Conservation (phyloP, 2,329 filamentous ascomycete species). For the Pestalotiopsis sp. region DNA sequence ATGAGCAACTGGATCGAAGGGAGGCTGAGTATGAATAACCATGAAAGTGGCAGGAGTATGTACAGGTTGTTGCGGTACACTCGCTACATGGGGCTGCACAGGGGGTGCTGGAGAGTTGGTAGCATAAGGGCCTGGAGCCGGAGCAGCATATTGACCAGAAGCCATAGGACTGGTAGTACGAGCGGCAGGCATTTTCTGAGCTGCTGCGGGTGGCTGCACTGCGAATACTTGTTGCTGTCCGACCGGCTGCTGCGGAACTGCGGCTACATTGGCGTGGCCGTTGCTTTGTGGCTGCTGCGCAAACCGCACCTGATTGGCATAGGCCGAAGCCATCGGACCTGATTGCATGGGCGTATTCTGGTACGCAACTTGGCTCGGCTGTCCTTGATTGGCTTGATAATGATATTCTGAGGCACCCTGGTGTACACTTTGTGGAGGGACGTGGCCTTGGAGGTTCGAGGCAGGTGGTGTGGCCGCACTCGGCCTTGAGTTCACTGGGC, state of each 20-base stretch:
- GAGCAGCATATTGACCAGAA: not conserved
- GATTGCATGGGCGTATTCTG: not conserved
- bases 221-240: not conserved
- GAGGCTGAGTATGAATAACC: not conserved
- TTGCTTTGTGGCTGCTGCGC: not conserved
- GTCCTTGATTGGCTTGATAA: constrained; percentile 6
- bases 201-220: not conserved
- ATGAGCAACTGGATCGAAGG: not conserved
- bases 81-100: not conserved
- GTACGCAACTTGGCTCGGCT: not conserved
- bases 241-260: not conserved
- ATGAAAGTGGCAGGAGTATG: not conserved
- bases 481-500: constrained; percentile 1
- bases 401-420: not conserved
- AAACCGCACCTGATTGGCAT: not conserved
- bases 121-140: not conserved
- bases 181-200: not conserved
- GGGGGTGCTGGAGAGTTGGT: not conserved
- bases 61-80: not conserved
- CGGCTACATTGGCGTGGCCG: not conserved
- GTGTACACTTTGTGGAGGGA: not conserved
- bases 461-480: not conserved
- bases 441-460: not conserved
- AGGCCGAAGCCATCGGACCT: not conserved
- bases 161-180: not conserved